A percentile compares a stretch with the other conserved stretches of the same genome.
phyloP scores from a whole-genome alignment of 208 protist genomes.

The Novymonas esmeraldas region DNA sequence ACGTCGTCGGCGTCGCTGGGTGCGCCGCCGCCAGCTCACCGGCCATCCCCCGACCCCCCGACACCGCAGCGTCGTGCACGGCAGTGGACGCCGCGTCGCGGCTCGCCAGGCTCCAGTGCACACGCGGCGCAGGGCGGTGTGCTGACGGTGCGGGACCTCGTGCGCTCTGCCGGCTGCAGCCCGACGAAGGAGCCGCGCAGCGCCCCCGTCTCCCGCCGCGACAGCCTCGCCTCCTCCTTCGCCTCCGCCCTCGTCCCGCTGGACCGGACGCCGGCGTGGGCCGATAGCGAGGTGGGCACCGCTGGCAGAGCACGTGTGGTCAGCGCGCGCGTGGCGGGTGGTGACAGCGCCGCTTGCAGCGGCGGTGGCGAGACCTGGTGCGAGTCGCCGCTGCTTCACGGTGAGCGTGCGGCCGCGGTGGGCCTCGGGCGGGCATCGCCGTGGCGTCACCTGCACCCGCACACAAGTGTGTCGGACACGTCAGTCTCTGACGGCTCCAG shows the following conservation, averaged over 20 bases:
- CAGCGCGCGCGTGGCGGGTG: neutral
- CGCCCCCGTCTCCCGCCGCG: conserved; percentile 36
- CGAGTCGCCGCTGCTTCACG: too few relatives aligned
- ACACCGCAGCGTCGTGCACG: conserved; percentile 14
- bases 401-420: neutral
- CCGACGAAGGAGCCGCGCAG: conserved; percentile 48
- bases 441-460: conserved; percentile 28
- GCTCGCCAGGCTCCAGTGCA: neutral
- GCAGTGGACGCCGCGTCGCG: conserved; percentile 26
- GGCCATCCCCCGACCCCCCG: neutral
- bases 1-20: neutral
- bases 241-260: conserved; percentile 27
- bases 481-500: too few relatives aligned
- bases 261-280: neutral
- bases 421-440: conserved; percentile 17
- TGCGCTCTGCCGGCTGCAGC: conserved; percentile 27
- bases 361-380: too few relatives aligned
- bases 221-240: conserved; percentile 36
- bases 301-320: neutral
- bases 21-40: neutral
- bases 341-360: neutral
- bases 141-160: conserved; percentile 38
- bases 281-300: neutral
- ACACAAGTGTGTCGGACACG: too few relatives aligned
- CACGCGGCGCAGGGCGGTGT: neutral